phyloP scores from a whole-genome alignment of 352 stramenopile species.

The Hyaloperonospora arabidopsidis region DNA sequence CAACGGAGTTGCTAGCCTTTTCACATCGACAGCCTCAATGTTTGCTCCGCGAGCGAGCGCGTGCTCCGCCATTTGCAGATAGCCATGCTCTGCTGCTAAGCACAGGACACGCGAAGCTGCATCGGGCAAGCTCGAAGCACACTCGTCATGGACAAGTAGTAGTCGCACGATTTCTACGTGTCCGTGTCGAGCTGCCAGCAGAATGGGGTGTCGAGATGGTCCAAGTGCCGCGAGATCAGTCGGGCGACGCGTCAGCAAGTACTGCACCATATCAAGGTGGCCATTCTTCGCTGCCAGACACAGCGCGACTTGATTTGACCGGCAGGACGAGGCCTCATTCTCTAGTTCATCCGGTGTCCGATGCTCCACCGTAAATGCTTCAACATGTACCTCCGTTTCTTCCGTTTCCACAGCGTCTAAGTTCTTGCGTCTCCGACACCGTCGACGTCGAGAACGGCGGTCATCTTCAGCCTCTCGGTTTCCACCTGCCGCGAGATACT shows the following conservation, averaged over 20 bases:
- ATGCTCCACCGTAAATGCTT: constrained; percentile 11
- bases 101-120: constrained; percentile 39
- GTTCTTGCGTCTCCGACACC: constrained; percentile 18
- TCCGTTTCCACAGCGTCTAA: constrained; percentile 19
- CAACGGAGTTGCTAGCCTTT: constrained; percentile 34
- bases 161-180: constrained; percentile 44
- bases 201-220: constrained; percentile 32
- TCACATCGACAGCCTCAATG: constrained; percentile 29
- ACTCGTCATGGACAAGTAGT: constrained; percentile 31
- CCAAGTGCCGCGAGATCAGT: constrained; percentile 22
- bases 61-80: constrained; percentile 48
- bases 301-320: constrained; percentile 31
- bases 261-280: constrained; percentile 48
- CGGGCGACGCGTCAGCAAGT: constrained; percentile 23
- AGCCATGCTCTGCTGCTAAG: constrained; percentile 37
- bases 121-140: constrained; percentile 28
- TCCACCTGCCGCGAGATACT: constrained; percentile 32
- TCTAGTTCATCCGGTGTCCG: constrained; percentile 20
- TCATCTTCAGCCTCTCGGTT: constrained; percentile 7
- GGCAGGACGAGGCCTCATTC: constrained; percentile 18
- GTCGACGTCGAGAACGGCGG: constrained; percentile 11
- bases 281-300: constrained; percentile 45
- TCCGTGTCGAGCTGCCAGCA: constrained; percentile 35
- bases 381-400: constrained; percentile 7
- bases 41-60: constrained; percentile 33